Conservation (phyloP, 768 basidiomycete species). For the Trametes maxima region DNA sequence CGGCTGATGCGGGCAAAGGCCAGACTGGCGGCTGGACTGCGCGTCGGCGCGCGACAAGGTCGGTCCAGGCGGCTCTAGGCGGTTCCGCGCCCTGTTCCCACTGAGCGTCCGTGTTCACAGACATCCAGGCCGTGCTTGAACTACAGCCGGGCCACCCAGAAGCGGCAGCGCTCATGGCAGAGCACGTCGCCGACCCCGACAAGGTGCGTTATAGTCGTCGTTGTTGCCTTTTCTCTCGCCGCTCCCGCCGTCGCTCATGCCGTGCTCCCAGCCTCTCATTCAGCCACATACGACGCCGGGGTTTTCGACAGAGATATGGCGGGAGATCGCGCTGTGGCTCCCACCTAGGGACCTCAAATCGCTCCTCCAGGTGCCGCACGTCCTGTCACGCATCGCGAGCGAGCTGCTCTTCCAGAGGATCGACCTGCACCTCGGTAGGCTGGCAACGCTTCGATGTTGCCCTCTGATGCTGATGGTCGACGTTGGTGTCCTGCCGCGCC, state of each 20-base stretch:
- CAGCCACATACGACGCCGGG: slow-evolving; percentile 50
- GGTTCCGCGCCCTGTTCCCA: slow-evolving; percentile 17
- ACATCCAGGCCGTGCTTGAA: slow-evolving; percentile 64
- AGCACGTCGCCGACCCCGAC: slow-evolving; percentile 56
- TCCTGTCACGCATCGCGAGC: slow-evolving; percentile 67
- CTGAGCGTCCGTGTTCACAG: slow-evolving; percentile 37
- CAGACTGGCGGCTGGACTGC: slow-evolving; percentile 60
- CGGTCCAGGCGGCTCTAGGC: slow-evolving; percentile 27
- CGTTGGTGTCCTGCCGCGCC: slow-evolving; percentile 19
- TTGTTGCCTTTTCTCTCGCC: slow-evolving; percentile 1
- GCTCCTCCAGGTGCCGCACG: slow-evolving; percentile 64
- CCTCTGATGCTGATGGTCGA: slow-evolving; percentile 1
- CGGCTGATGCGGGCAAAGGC: slow-evolving; percentile 68
- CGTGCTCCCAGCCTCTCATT: slow-evolving; percentile 30
- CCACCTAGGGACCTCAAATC: slow-evolving; percentile 67
- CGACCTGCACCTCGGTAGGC: slow-evolving; percentile 59
- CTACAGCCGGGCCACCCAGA: slow-evolving; percentile 70
- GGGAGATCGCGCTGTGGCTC: slow-evolving; percentile 63
- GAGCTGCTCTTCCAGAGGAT: slow-evolving; percentile 66
- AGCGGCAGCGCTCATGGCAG: slow-evolving; percentile 60
- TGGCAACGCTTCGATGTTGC: slow-evolving; percentile 5
- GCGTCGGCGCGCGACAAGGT: slow-evolving; percentile 70
- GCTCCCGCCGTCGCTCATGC: slow-evolving; percentile 16
- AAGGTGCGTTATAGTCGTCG: slow-evolving; percentile 43
- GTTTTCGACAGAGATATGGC: slow-evolving; percentile 73